Percentiles rank a stretch among this genome's conserved stretches.
These are phyloP conservation scores for Uncinocarpus reesii DNA, from an alignment of 2,329 filamentous ascomycete species.

Conservation along the genomic window DNA sequence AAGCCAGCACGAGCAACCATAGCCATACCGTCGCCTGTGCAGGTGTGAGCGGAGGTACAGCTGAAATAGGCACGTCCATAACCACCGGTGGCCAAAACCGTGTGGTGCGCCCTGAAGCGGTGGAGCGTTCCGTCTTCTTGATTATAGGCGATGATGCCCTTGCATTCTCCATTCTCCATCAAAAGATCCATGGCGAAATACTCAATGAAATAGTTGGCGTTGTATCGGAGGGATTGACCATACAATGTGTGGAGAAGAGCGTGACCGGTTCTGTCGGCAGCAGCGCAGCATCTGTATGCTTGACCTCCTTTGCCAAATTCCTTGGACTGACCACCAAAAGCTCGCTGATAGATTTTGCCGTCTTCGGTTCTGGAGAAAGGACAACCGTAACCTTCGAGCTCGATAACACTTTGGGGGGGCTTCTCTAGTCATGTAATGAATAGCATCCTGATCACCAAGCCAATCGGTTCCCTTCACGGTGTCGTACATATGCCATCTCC, in stretches of 20 bases:
- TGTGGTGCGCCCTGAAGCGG: conserved; percentile 93
- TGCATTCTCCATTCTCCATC: conserved; percentile 95
- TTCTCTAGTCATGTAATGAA: conserved; percentile 51
- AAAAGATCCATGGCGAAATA: conserved; percentile 95
- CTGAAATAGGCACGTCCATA: conserved; percentile 98
- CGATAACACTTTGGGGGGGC: conserved; percentile 45
- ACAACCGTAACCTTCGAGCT: conserved; percentile 48
- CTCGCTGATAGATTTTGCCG: conserved; percentile 46
- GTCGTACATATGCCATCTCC: conserved; percentile 53
- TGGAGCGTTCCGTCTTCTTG: conserved; percentile 97
- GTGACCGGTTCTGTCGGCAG: conserved; percentile 92
- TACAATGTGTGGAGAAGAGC: conserved; percentile 97
- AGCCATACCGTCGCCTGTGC: conserved; percentile 97
- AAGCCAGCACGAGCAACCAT: conserved; percentile 98
- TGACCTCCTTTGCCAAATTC: conserved; percentile 94
- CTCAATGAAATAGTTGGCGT: conserved; percentile 99
- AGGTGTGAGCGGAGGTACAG: conserved; percentile 96
- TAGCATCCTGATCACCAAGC: conserved; percentile 51
- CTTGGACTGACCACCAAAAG: conserved; percentile 94
- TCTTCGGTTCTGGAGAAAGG: conserved; percentile 38
- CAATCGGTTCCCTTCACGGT: conserved; percentile 50
- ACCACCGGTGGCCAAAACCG: conserved; percentile 89
- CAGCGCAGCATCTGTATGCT: conserved; percentile 93
- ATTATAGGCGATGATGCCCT: conserved; percentile 94
- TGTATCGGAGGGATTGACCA: conserved; percentile 90